These are phyloP conservation scores for Didymella keratinophila DNA, from an alignment of 2,329 filamentous ascomycete genomes.

Conservation along the genomic window DNA sequence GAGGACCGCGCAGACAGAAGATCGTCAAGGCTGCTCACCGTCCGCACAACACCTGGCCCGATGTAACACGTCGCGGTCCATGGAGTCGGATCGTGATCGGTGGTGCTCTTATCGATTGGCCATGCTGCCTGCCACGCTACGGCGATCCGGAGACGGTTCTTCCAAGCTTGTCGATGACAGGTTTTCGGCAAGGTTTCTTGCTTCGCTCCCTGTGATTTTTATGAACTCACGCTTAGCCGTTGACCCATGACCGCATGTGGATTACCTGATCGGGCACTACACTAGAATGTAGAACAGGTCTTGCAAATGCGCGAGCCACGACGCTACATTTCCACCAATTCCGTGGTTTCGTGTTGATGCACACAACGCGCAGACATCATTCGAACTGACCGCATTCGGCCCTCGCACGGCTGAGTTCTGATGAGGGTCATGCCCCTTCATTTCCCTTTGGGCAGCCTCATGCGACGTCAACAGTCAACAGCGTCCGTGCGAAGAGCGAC, in stretches of 20 bases:
- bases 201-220: conserved; percentile 29
- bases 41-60: conserved; percentile 26
- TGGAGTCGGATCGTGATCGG: conserved; percentile 32
- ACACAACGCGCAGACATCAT: conserved; percentile 47
- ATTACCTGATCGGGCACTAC: conserved; percentile 41
- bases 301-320: conserved; percentile 24
- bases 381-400: conserved; percentile 43
- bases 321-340: conserved; percentile 32
- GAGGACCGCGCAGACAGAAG: conserved; percentile 28
- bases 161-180: conserved; percentile 45
- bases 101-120: conserved; percentile 50
- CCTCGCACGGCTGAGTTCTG: conserved; percentile 42
- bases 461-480: conserved; percentile 38
- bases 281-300: conserved; percentile 31
- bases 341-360: conserved; percentile 48
- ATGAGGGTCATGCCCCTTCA: conserved; percentile 48
- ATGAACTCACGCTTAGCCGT: conserved; percentile 8
- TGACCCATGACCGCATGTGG: conserved; percentile 39
- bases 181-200: conserved; percentile 41
- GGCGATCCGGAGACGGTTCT: conserved; percentile 46
- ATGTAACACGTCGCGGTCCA: conserved; percentile 35
- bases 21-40: conserved; percentile 27
- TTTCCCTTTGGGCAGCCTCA: conserved; percentile 46
- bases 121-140: conserved; percentile 42
- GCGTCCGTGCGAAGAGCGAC: conserved; percentile 46